A percentile compares a stretch with the other conserved stretches of the same genome.
Evolutionary conservation across 495 filamentous ascomycete genomes (phyloP).

Genomic region (Lophium mytilinum): DNA sequence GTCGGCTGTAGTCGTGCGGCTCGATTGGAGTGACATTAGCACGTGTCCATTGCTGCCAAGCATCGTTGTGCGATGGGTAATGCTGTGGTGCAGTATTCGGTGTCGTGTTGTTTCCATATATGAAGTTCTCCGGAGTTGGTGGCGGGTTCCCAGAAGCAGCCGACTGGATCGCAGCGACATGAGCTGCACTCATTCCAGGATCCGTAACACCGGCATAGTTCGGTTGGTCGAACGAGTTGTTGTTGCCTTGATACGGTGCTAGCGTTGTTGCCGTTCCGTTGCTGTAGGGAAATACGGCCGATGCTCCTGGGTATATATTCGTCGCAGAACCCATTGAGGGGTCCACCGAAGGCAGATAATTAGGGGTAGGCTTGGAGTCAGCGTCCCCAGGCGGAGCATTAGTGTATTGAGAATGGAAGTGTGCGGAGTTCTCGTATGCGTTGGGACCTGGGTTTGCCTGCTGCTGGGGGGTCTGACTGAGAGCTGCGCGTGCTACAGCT

Average conservation of each 20-base stretch:
- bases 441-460: neutral
- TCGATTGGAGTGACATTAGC: slow-evolving; percentile 4
- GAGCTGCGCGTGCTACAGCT: slow-evolving; percentile 11
- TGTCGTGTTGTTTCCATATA: neutral
- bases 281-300: slow-evolving; percentile 5
- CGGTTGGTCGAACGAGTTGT: slow-evolving; percentile 5
- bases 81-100: neutral
- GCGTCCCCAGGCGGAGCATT: neutral
- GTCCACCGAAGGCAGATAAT: neutral
- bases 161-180: slow-evolving; percentile 18
- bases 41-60: slow-evolving; percentile 17
- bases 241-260: neutral
- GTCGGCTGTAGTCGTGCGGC: slow-evolving; percentile 11
- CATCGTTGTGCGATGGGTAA: slow-evolving; percentile 5
- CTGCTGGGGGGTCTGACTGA: slow-evolving; percentile 13
- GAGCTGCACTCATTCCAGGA: slow-evolving; percentile 12
- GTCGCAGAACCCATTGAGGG: neutral
- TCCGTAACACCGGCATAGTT: slow-evolving; percentile 9
- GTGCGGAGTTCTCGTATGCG: slow-evolving; percentile 6
- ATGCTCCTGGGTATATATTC: slow-evolving; percentile 1
- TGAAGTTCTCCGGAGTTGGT: neutral
- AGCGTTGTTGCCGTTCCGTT: slow-evolving; percentile 3
- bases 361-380: neutral
- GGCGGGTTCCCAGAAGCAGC: neutral
- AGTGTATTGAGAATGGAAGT: slow-evolving; percentile 10